These are phyloP conservation scores for Termitomyces sp. DNA, from an alignment of 768 basidiomycete species.

Conservation along the genomic window DNA sequence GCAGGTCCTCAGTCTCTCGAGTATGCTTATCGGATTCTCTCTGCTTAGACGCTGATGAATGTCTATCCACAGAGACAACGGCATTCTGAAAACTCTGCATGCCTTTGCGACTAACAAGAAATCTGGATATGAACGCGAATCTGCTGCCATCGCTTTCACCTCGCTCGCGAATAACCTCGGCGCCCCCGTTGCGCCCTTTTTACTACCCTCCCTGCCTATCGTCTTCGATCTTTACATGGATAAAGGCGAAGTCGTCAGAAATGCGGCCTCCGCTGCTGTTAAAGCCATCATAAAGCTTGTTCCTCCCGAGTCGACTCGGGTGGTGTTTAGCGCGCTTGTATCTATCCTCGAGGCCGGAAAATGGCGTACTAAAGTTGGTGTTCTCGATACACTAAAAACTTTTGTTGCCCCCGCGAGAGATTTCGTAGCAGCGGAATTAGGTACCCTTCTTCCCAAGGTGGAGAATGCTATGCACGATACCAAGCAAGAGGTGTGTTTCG, in stretches of 20 bases:
- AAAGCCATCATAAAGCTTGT: conserved; percentile 81
- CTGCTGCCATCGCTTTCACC: conserved; percentile 75
- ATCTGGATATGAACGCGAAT: conserved; percentile 85
- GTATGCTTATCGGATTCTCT: conserved; percentile 29
- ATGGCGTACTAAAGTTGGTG: conserved; percentile 94
- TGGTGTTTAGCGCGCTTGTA: conserved; percentile 66
- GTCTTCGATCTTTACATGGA: conserved; percentile 87
- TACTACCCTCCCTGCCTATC: conserved; percentile 71
- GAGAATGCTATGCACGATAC: conserved; percentile 95
- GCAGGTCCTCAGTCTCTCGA: conserved; percentile 54
- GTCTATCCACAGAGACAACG: conserved; percentile 41
- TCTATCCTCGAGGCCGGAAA: conserved; percentile 78
- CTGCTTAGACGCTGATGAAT: background rate
- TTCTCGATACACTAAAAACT: conserved; percentile 75
- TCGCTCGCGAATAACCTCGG: conserved; percentile 71
- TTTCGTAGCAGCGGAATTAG: conserved; percentile 79
- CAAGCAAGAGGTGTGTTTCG: conserved; percentile 71
- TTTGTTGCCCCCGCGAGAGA: conserved; percentile 68
- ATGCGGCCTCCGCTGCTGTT: conserved; percentile 72
- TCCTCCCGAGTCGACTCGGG: conserved; percentile 74
- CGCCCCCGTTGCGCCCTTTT: conserved; percentile 59
- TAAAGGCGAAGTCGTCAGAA: conserved; percentile 88
- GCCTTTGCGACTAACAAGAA: conserved; percentile 76
- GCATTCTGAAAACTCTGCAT: conserved; percentile 60
- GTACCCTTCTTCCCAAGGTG: conserved; percentile 75